Evolutionary conservation across 169 alveolate genomes (phyloP).

Genomic region (Ichthyophthirius multifiliis): DNA sequence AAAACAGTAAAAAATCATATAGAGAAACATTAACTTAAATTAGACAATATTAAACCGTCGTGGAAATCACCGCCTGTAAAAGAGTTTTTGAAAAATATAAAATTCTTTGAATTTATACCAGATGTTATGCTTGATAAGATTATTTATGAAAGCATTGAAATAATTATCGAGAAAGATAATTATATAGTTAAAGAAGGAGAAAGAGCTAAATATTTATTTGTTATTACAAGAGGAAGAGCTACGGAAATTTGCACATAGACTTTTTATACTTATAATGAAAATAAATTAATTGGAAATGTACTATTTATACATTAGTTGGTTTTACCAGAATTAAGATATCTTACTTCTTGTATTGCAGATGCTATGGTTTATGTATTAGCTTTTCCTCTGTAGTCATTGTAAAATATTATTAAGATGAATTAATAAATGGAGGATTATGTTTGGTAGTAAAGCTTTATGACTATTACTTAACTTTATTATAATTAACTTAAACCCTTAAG

Average conservation of each 20-base stretch:
- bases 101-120: neutral
- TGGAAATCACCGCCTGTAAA: conserved; percentile 9
- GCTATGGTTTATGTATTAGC: neutral
- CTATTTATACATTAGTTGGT: neutral
- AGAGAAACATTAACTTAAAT: neutral
- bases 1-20: neutral
- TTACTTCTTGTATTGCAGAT: conserved; percentile 3
- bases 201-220: conserved; percentile 25
- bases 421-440: neutral
- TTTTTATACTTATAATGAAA: neutral
- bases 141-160: neutral
- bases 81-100: neutral
- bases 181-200: conserved; percentile 32
- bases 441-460: neutral
- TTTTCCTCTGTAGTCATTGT: neutral
- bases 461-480: neutral
- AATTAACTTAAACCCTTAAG: neutral
- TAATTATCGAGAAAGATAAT: conserved; percentile 32
- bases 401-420: neutral
- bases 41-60: neutral
- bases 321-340: neutral
- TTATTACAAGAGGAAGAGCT: conserved; percentile 41
- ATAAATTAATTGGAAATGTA: neutral
- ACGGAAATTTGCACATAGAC: conserved; percentile 13
- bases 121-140: neutral